Percentiles rank a stretch among this genome's conserved stretches.
These are phyloP conservation scores for Daldinia caldariorum DNA, from an alignment of 495 filamentous ascomycete species.

Conservation along the genomic window DNA sequence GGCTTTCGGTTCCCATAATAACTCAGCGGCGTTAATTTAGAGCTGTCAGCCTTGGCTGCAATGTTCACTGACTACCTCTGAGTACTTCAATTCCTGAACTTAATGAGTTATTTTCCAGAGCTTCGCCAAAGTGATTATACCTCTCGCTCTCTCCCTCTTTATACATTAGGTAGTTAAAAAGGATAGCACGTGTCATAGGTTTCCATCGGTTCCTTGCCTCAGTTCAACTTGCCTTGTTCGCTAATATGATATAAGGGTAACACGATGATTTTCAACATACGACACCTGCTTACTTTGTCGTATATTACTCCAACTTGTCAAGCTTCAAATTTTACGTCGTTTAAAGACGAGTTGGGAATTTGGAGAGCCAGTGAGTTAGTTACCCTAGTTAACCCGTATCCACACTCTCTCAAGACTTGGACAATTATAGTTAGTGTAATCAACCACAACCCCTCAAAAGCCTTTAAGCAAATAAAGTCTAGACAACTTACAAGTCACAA, in stretches of 20 bases:
- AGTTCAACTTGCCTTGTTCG: too few species aligned
- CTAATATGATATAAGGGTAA: not conserved
- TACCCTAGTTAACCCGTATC: not conserved
- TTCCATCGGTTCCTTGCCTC: too few species aligned
- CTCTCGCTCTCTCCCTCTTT: too few species aligned
- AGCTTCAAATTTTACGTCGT: not conserved
- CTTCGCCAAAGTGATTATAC: too few species aligned
- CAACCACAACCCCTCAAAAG: conserved; percentile 2
- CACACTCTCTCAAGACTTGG: not conserved
- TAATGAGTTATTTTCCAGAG: too few species aligned
- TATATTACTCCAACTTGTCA: not conserved
- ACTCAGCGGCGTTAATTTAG: too few species aligned
- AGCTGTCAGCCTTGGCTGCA: too few species aligned
- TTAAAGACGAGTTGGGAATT: not conserved
- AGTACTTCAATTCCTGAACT: too few species aligned
- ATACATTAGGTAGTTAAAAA: too few species aligned
- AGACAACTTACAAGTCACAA: not conserved
- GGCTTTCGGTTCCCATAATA: too few species aligned
- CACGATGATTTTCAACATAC: not conserved
- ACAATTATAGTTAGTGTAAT: conserved; percentile 1
- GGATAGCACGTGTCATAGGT: too few species aligned
- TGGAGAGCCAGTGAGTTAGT: not conserved
- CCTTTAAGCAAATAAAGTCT: not conserved
- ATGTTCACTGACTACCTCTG: too few species aligned
- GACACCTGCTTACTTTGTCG: not conserved